Percentiles rank a stretch among this genome's conserved stretches.
Evolutionary conservation across 768 basidiomycete genomes (phyloP).

Genomic region (Mycena vitilis): DNA sequence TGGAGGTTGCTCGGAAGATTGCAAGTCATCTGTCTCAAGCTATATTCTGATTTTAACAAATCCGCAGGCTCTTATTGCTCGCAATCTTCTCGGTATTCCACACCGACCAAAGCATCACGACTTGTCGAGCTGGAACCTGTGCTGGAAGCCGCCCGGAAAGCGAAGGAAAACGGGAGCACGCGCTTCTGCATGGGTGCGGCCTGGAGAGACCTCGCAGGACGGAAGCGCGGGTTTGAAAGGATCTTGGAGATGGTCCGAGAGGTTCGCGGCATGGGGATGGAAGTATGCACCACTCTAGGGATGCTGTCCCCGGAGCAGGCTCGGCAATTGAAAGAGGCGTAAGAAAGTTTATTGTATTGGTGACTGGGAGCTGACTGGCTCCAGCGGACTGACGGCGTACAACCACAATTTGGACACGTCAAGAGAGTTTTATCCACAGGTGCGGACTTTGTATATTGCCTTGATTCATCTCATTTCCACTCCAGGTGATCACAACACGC

Average conservation of each 20-base stretch:
- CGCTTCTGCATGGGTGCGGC: slow-evolving; percentile 99
- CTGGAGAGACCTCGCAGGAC: slow-evolving; percentile 94
- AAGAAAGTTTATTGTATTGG: slow-evolving; percentile 42
- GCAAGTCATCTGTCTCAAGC: slow-evolving; percentile 57
- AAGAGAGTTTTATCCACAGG: slow-evolving; percentile 94
- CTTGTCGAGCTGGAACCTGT: slow-evolving; percentile 93
- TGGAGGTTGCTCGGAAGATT: slow-evolving; percentile 96
- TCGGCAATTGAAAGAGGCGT: slow-evolving; percentile 92
- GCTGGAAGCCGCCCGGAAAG: slow-evolving; percentile 90
- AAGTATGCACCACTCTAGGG: slow-evolving; percentile 98
- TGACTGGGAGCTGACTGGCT: slow-evolving; percentile 26
- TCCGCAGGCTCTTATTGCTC: slow-evolving; percentile 93
- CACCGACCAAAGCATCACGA: slow-evolving; percentile 88
- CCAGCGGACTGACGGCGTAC: slow-evolving; percentile 92
- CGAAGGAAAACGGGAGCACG: slow-evolving; percentile 96
- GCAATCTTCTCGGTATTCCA: slow-evolving; percentile 94
- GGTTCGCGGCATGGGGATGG: slow-evolving; percentile 97
- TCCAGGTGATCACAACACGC: slow-evolving; percentile 92
- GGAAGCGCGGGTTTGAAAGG: slow-evolving; percentile 92
- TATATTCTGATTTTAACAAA: slow-evolving; percentile 20
- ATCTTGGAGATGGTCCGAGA: slow-evolving; percentile 93
- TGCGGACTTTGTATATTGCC: slow-evolving; percentile 44
- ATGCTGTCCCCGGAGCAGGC: slow-evolving; percentile 98
- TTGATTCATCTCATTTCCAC: slow-evolving; percentile 9
- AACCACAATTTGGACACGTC: slow-evolving; percentile 99